These are phyloP conservation scores for Talaromyces borbonicus DNA, from an alignment of 495 filamentous ascomycete genomes.

Conservation along the genomic window DNA sequence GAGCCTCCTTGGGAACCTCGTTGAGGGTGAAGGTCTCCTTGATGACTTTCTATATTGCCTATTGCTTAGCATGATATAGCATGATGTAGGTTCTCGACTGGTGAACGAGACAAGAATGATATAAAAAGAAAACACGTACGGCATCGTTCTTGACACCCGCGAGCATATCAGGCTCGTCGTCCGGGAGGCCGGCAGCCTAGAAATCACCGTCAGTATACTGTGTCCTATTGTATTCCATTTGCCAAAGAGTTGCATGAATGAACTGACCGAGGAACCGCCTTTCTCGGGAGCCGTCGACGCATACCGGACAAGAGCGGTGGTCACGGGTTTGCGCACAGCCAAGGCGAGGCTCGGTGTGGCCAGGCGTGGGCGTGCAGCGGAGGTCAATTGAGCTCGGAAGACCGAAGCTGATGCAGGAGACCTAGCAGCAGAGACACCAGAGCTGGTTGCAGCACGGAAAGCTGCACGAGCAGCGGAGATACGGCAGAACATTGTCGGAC, in stretches of 20 bases:
- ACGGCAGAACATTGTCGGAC: conserved; percentile 40
- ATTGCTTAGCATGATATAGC: neutral
- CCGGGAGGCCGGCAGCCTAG: conserved; percentile 19
- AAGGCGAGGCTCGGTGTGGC: conserved; percentile 31
- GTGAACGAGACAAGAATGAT: neutral
- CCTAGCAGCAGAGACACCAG: conserved; percentile 37
- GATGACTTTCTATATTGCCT: conserved; percentile 58
- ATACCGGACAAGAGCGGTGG: conserved; percentile 42
- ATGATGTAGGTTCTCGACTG: too few species aligned
- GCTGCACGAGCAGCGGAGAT: conserved; percentile 37
- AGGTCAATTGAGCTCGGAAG: conserved; percentile 39
- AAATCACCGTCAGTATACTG: conserved; percentile 4
- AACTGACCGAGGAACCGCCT: conserved; percentile 1
- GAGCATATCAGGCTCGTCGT: conserved; percentile 51
- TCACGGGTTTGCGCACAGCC: conserved; percentile 39
- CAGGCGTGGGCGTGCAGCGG: conserved; percentile 29
- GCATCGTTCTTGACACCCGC: conserved; percentile 62
- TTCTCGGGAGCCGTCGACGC: conserved; percentile 20
- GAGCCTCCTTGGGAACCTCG: conserved; percentile 70
- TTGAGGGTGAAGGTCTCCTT: conserved; percentile 77
- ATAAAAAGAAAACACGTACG: conserved; percentile 39
- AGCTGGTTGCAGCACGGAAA: conserved; percentile 36
- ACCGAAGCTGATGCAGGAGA: conserved; percentile 29
- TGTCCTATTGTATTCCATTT: too few species aligned
- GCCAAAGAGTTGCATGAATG: neutral